Evolutionary conservation across 305 asterid species (phyloP).

Genomic region (Nicotiana rustica): DNA sequence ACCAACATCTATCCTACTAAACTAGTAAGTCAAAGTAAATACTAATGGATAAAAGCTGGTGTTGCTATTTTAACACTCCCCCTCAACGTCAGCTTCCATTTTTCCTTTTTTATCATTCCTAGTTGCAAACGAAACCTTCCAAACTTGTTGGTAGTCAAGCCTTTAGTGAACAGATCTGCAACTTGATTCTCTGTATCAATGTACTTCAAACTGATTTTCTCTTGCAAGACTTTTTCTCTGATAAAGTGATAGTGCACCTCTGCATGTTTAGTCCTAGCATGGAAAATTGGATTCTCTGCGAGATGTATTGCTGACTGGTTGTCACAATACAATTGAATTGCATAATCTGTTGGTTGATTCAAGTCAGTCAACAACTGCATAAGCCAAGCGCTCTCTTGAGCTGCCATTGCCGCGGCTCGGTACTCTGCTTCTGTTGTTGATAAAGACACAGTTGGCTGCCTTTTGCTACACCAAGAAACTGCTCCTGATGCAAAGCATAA

Average conservation of each 20-base stretch:
- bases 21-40: neutral
- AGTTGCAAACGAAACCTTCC: neutral
- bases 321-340: constrained; percentile 23
- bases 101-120: neutral
- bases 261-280: constrained; percentile 39
- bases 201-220: neutral
- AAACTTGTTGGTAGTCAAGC: constrained; percentile 12
- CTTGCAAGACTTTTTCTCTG: constrained; percentile 35
- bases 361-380: neutral
- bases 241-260: constrained; percentile 38
- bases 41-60: too few relatives aligned
- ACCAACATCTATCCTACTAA: neutral
- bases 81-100: constrained; percentile 31
- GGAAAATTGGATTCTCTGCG: constrained; percentile 31
- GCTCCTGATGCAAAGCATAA: neutral
- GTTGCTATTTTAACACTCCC: neutral
- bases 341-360: neutral
- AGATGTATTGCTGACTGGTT: constrained; percentile 17
- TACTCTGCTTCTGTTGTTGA: too few relatives aligned
- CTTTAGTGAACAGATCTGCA: constrained; percentile 35
- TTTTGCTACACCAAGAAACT: too few relatives aligned
- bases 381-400: constrained; percentile 23
- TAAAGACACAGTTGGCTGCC: too few relatives aligned
- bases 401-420: neutral
- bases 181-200: constrained; percentile 26